Evolutionary conservation across 192 early-diverging fungal genomes (phyloP).

Genomic region (Phycomyces nitens): DNA sequence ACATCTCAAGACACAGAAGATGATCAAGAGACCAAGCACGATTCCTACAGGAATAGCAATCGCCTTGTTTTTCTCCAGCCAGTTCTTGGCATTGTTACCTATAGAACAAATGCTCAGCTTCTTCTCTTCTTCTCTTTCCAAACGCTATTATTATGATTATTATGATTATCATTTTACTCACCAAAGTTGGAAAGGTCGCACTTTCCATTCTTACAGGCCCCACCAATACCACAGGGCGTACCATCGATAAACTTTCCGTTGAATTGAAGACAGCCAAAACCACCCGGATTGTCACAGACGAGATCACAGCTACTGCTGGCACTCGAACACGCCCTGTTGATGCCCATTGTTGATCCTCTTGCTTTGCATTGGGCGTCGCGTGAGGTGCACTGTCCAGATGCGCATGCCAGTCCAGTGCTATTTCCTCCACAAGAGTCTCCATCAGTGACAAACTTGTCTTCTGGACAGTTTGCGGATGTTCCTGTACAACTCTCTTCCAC

Average conservation of each 20-base stretch:
- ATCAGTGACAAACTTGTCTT: constrained; percentile 61
- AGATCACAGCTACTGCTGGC: constrained; percentile 59
- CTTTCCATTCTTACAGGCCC: constrained; percentile 54
- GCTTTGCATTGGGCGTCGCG: constrained; percentile 65
- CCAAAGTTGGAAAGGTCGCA: constrained; percentile 32
- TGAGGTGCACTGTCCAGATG: constrained; percentile 71
- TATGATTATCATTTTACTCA: constrained; percentile 9
- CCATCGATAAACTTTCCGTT: constrained; percentile 68
- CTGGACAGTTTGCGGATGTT: constrained; percentile 62
- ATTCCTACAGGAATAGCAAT: constrained; percentile 44
- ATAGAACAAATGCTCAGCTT: constrained; percentile 11
- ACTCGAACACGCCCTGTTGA: constrained; percentile 51
- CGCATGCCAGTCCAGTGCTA: constrained; percentile 45
- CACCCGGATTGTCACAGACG: constrained; percentile 55
- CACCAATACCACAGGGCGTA: constrained; percentile 63
- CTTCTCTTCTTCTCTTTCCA: constrained; percentile 13
- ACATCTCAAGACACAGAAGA: constrained; percentile 30
- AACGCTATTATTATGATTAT: too few relatives aligned
- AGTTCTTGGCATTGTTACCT: constrained; percentile 30
- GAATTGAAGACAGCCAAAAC: constrained; percentile 48
- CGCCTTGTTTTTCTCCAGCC: constrained; percentile 42
- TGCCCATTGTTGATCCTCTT: constrained; percentile 48
- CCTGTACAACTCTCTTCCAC: constrained; percentile 77
- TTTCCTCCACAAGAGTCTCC: constrained; percentile 58
- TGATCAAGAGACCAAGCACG: constrained; percentile 36